phyloP scores from a whole-genome alignment of 2,329 filamentous ascomycete species.

The Exserohilum turcica region DNA sequence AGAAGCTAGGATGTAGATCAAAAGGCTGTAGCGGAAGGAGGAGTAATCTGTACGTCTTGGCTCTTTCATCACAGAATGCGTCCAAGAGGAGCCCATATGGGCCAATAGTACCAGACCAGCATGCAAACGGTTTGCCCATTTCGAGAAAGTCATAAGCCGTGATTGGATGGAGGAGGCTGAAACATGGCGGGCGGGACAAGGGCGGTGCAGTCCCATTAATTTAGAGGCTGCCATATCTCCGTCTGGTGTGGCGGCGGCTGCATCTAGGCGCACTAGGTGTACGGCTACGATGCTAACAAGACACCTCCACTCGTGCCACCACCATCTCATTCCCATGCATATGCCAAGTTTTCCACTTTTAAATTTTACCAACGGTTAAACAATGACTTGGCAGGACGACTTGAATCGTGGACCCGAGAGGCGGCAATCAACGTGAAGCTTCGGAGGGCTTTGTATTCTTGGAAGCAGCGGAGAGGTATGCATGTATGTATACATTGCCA shows the following conservation, averaged over 20 bases:
- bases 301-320: conserved; percentile 3
- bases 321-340: conserved; percentile 15
- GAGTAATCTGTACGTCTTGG: conserved; percentile 27
- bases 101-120: conserved; percentile 1
- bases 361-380: conserved; percentile 27
- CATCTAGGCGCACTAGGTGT: conserved; percentile 9
- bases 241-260: conserved; percentile 21
- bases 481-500: neutral
- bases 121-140: neutral
- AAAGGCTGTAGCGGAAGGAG: conserved; percentile 17
- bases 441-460: conserved; percentile 15
- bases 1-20: conserved; percentile 24
- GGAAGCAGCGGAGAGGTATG: conserved; percentile 1
- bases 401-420: conserved; percentile 10
- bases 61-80: conserved; percentile 10
- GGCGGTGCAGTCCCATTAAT: conserved; percentile 29
- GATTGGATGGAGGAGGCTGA: conserved; percentile 26
- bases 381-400: conserved; percentile 18
- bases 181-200: conserved; percentile 24
- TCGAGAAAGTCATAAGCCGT: neutral
- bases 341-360: conserved; percentile 24
- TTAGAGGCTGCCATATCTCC: conserved; percentile 31
- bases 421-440: conserved; percentile 17
- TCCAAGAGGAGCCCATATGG: neutral
- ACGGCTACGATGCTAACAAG: conserved; percentile 13